Evolutionary conservation across 768 basidiomycete species (phyloP), one percentile per base, ranked within the genome.

Genomic region (Pisolithus microcarpus): DNA sequence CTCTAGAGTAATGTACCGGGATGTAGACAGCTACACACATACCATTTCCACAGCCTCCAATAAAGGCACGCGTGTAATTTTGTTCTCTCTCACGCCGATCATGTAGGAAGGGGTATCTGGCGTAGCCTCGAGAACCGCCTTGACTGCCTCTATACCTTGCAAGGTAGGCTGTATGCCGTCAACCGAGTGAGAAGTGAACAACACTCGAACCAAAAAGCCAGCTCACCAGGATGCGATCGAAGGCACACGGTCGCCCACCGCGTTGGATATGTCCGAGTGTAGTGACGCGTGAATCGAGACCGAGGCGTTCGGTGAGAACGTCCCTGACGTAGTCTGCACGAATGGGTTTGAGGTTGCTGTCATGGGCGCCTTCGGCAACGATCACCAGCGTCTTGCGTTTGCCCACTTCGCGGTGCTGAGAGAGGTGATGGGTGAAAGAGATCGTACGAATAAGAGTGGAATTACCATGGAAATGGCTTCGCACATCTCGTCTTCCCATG

Each of bases 321-420:
- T 90, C 78, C 70, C 93, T 98, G 69, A 99, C 83, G 62, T 93
- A 82, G 28, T 91, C 89, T 16, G 92, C 85, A 40, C 77, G 84
- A 64, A 99, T 97, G n/a, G 92, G 92, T 26, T 95, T 84, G 43
- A 98, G 79, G 59, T 87, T 75, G 45, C 75, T 71, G 66, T 98
- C 95, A 44, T 87, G 82, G 9, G 96, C 95, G 21, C 96, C 96
- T 70, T 99, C 96, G 1, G 96, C 95, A 38, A 98, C 87, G 56
- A 99, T 96, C 52, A 99, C 92, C 57, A 99, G 96, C 1, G 95
- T 98, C 73, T 95, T 97, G 59, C 96, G 85, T 72, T 98, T 98
- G 34, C 96, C 96, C 21, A 87, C 72, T 56, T 79, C 73, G 52
- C 96, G 87, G 67, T 98, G 94, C 92, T 98, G 48, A 43, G 42